These are phyloP conservation scores for Candida silvatica DNA, from an alignment of 805 yeast species.

Conservation along the genomic window DNA sequence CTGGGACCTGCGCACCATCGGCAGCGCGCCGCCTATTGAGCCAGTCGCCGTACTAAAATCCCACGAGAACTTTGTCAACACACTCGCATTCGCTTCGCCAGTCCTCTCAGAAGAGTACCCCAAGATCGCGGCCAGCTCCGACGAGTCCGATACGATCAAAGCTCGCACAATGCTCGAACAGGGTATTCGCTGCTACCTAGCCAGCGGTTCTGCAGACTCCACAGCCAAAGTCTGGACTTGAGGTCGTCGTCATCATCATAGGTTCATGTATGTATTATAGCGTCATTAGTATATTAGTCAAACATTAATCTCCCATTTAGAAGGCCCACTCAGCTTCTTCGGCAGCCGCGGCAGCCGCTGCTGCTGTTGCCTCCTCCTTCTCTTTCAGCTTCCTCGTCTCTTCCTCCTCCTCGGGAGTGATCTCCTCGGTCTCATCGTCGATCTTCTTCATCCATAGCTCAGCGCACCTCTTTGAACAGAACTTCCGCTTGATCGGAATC, in stretches of 20 bases:
- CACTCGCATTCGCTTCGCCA: slow-evolving; percentile 46
- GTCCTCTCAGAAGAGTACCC: slow-evolving; percentile 14
- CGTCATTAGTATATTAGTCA: neutral
- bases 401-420: too few species aligned
- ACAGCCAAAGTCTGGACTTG: slow-evolving; percentile 45
- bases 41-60: slow-evolving; percentile 32
- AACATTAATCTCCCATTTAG: neutral
- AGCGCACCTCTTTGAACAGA: slow-evolving; percentile 47
- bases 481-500: slow-evolving; percentile 45
- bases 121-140: slow-evolving; percentile 7
- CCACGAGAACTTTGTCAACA: slow-evolving; percentile 73
- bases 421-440: slow-evolving; percentile 4
- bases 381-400: too few species aligned
- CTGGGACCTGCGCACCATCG: slow-evolving; percentile 55
- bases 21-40: slow-evolving; percentile 14
- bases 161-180: slow-evolving; percentile 27
- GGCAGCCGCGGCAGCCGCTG: neutral
- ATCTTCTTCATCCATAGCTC: slow-evolving; percentile 19
- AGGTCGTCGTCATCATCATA: neutral
- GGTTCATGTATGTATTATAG: neutral
- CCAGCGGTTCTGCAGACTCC: slow-evolving; percentile 57
- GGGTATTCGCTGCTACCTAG: slow-evolving; percentile 52
- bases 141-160: slow-evolving; percentile 18
- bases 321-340: neutral
- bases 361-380: neutral